Percentiles rank a stretch among this genome's conserved stretches.
These are phyloP conservation scores for Silene vulgaris DNA, from an alignment of 179 eudicot species.

Conservation along the genomic window DNA sequence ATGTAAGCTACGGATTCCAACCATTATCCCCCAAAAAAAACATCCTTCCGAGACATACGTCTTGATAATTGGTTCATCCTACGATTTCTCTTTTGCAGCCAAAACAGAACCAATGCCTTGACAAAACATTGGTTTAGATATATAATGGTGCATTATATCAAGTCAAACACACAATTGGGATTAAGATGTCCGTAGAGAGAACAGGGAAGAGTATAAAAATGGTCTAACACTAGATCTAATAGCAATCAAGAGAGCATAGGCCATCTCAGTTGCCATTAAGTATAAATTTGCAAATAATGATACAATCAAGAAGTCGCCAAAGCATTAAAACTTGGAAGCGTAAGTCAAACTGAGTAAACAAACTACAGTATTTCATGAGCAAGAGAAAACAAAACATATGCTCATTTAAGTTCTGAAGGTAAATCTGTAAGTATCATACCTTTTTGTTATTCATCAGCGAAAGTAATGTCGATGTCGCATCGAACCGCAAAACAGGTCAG, in stretches of 20 bases:
- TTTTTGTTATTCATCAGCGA: conserved; percentile 10
- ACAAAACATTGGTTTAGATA: no score
- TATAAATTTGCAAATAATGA: background rate
- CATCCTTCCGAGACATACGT: no score
- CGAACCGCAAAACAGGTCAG: conserved; percentile 9
- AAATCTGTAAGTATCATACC: conserved; percentile 11
- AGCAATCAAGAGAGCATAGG: background rate
- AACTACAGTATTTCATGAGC: conserved; percentile 10
- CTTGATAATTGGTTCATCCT: no score
- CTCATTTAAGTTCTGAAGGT: conserved; percentile 10
- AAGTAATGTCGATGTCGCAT: background rate
- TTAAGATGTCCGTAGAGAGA: background rate
- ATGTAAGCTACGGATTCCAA: no score
- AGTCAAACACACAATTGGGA: background rate
- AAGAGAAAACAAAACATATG: conserved; percentile 4
- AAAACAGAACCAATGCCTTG: no score
- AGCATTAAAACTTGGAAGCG: background rate
- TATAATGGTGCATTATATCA: background rate
- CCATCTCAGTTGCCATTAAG: background rate
- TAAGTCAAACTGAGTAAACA: background rate
- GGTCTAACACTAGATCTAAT: background rate
- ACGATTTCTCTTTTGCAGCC: no score
- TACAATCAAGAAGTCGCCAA: background rate
- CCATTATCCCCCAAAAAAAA: no score
- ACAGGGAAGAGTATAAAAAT: background rate